These are phyloP conservation scores for Citrus hindsii DNA, from an alignment of 345 rosid species.

Conservation along the genomic window DNA sequence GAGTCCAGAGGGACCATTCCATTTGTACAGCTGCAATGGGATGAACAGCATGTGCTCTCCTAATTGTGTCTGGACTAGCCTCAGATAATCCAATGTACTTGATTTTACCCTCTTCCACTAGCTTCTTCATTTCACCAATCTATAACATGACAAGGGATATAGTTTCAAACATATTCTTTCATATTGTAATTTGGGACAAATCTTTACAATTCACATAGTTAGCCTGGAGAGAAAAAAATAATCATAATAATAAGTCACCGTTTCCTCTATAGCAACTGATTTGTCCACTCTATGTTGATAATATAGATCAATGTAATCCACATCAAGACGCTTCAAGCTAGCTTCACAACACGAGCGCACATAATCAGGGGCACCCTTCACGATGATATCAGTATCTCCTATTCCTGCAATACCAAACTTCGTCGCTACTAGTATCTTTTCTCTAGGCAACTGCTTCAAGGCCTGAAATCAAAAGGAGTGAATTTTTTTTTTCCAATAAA, in stretches of 20 bases:
- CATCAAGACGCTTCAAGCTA: constrained; percentile 29
- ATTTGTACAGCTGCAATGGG: constrained; percentile 21
- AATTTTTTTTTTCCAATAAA: no score
- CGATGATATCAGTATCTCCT: not conserved
- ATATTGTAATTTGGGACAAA: not conserved
- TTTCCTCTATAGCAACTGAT: constrained; percentile 24
- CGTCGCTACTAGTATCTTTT: constrained; percentile 28
- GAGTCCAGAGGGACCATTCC: constrained; percentile 24
- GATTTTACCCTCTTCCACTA: constrained; percentile 24
- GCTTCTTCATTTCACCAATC: constrained; percentile 19
- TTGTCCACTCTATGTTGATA: constrained; percentile 31
- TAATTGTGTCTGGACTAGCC: constrained; percentile 23
- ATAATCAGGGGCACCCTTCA: constrained; percentile 23
- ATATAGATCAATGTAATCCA: constrained; percentile 33
- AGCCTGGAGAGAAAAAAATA: not conserved
- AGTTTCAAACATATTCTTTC: not conserved
- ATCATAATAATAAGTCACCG: constrained; percentile 5
- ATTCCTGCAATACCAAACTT: constrained; percentile 19
- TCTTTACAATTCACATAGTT: not conserved
- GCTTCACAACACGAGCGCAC: constrained; percentile 28
- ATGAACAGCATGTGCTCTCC: constrained; percentile 22
- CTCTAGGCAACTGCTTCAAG: constrained; percentile 26
- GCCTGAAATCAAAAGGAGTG: constrained; percentile 10
- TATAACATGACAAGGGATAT: not conserved
- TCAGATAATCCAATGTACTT: constrained; percentile 29